phyloP scores from a whole-genome alignment of 2,329 filamentous ascomycete species.

The Fusarium pseudoanthophilum region DNA sequence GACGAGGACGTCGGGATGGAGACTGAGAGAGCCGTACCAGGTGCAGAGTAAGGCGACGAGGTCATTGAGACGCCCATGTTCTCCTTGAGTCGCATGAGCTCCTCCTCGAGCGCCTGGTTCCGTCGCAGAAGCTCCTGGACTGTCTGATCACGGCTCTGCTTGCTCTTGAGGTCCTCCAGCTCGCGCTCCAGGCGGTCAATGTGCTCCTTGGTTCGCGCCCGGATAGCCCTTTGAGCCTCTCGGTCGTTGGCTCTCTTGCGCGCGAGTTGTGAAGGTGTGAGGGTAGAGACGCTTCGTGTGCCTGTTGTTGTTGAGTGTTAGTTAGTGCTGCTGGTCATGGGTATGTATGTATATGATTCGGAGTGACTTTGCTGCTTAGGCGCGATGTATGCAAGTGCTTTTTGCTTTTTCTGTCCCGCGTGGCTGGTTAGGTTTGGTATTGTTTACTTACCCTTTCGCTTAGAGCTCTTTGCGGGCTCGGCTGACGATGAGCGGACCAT shows the following conservation, averaged over 20 bases:
- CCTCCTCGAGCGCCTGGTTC: conserved; percentile 65
- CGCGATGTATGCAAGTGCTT: background rate
- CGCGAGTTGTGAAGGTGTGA: conserved; percentile 88
- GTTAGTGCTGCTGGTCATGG: conserved; percentile 18
- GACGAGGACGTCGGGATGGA: background rate
- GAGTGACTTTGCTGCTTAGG: background rate
- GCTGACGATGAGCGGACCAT: conserved; percentile 57
- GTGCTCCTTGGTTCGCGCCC: conserved; percentile 86
- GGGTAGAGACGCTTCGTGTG: conserved; percentile 82
- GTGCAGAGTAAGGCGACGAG: conserved; percentile 54
- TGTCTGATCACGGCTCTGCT: conserved; percentile 60
- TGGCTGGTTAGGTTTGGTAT: background rate
- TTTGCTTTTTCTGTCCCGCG: background rate
- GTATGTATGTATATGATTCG: background rate
- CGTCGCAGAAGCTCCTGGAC: conserved; percentile 62
- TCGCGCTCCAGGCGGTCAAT: conserved; percentile 82
- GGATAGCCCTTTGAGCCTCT: conserved; percentile 87
- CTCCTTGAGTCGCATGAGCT: conserved; percentile 59
- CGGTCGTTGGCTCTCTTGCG: conserved; percentile 93
- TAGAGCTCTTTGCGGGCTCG: conserved; percentile 56
- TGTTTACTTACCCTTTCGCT: conserved; percentile 57
- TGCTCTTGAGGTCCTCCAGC: conserved; percentile 74
- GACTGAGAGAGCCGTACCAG: conserved; percentile 48
- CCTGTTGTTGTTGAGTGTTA: conserved; percentile 50
- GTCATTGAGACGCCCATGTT: conserved; percentile 56